Evolutionary conservation across 768 basidiomycete genomes (phyloP), one percentile per base, ranked within the genome.

Genomic region (Pleurotus djamor): DNA sequence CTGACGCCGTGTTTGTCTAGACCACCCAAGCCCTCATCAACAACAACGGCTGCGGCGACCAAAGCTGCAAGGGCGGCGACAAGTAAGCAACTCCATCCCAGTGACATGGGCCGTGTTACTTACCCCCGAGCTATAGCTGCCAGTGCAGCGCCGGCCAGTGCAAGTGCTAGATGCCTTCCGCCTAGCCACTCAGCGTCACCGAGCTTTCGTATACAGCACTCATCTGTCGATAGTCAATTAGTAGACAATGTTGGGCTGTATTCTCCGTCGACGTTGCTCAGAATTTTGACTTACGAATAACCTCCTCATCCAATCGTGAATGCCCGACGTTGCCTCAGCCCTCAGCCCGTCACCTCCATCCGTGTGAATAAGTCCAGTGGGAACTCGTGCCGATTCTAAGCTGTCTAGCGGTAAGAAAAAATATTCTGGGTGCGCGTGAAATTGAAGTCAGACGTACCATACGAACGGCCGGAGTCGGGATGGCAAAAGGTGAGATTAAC

Each of bases 111-210:
- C 21, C n/a, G n/a, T 32, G n/a, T 43, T 9, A 47, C 10, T 50
- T 48, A 60, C 62, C 32, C 58, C 59, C 16, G 14, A 33, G 21
- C n/a, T 37, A 32, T 59, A 87, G 86, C 61, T 89, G 86, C 77
- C 59, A 61, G 33, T 88, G 87, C 82, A 79, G 81, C 73, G 68
- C 83, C 56, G 82, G 79, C 56, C 79, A 81, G 60, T 87, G 86
- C 86, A 87, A 86, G 73, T 89, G 84, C 78, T 85, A 70, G 81
- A 63, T 57, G 63, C 60, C 4, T 28, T 28, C 21, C 52, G 3
- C 9, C 13, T 28, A 12, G 21, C 47, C 47, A 28, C 47, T 43
- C 41, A 43, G 41, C 41, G 9, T 9, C 41, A 43, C 9, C 41
- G 41, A 43, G 2, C 41, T 4, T 43, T 43, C 41, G n/a, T n/a